These are phyloP conservation scores for Stenogyne calaminthoides DNA, from an alignment of 305 asterid genomes.

Conservation along the genomic window DNA sequence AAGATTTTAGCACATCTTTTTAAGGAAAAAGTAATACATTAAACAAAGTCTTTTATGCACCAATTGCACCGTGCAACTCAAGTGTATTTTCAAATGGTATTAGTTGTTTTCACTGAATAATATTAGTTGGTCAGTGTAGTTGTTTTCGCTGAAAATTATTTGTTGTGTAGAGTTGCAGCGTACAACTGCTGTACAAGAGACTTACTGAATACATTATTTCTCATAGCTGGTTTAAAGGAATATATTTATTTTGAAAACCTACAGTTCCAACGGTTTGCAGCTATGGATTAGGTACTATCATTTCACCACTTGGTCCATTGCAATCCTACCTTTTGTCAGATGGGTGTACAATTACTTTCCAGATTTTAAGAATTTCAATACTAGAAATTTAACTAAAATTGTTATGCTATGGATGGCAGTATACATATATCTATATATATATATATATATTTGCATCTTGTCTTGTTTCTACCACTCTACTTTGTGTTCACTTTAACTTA, in stretches of 20 bases:
- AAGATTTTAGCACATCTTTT: background rate
- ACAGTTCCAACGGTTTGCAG: background rate
- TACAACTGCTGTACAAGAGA: no score
- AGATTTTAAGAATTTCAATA: no score
- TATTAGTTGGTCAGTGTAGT: no score
- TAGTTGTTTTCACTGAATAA: no score
- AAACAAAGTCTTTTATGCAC: no score
- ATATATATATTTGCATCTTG: background rate
- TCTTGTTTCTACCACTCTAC: no score
- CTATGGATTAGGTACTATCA: background rate
- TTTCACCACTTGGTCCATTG: background rate
- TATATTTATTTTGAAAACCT: background rate
- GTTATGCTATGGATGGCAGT: background rate
- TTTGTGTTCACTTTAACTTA: background rate
- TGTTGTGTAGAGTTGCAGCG: no score
- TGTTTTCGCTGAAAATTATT: no score
- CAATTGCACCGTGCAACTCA: no score
- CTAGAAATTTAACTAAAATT: background rate
- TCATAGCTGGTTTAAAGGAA: background rate
- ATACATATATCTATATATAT: background rate
- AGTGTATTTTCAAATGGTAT: no score
- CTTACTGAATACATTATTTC: background rate
- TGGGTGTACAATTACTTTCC: background rate
- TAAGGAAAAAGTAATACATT: no score
- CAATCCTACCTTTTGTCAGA: background rate